These are phyloP conservation scores for Endocladia muricata DNA, from an alignment of 31 red algal genomes.

Conservation along the genomic window DNA sequence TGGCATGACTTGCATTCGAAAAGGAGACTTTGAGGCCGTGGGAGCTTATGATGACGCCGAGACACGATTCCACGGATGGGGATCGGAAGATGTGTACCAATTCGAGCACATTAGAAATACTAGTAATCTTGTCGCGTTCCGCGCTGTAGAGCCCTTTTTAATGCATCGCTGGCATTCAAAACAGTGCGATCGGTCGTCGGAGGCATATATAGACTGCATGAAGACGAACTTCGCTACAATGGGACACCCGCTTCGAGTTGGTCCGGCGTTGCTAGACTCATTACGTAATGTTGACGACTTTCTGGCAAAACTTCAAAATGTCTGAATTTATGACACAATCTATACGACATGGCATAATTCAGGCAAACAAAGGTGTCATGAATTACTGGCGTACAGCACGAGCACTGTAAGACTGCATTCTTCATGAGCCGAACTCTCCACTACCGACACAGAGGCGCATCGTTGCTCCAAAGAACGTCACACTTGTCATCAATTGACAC, in stretches of 20 bases:
- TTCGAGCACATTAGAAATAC: constrained; percentile 35
- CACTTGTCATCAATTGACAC: too few species aligned
- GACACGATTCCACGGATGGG: constrained; percentile 46
- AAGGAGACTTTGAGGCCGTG: constrained; percentile 33
- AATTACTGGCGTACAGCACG: too few species aligned
- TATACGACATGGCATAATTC: too few species aligned
- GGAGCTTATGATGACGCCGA: constrained; percentile 41
- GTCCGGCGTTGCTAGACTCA: constrained; percentile 22
- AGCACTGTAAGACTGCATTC: too few species aligned
- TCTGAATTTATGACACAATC: too few species aligned
- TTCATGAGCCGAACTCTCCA: too few species aligned
- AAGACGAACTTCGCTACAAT: constrained; percentile 49
- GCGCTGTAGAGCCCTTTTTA: constrained; percentile 36
- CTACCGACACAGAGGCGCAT: too few species aligned
- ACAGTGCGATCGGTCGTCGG: constrained; percentile 22
- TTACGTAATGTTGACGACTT: constrained; percentile 17
- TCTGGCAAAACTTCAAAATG: constrained; percentile 13
- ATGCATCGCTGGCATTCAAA: constrained; percentile 49
- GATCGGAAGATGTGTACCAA: constrained; percentile 51
- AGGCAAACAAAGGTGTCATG: too few species aligned
- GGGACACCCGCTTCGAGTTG: constrained; percentile 37
- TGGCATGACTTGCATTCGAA: constrained; percentile 48
- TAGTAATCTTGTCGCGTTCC: constrained; percentile 27
- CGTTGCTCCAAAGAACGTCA: too few species aligned
- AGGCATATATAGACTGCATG: constrained; percentile 37